phyloP scores from a whole-genome alignment of 108 stramenopile genomes.

The Cyclostephanos invisitatus region DNA sequence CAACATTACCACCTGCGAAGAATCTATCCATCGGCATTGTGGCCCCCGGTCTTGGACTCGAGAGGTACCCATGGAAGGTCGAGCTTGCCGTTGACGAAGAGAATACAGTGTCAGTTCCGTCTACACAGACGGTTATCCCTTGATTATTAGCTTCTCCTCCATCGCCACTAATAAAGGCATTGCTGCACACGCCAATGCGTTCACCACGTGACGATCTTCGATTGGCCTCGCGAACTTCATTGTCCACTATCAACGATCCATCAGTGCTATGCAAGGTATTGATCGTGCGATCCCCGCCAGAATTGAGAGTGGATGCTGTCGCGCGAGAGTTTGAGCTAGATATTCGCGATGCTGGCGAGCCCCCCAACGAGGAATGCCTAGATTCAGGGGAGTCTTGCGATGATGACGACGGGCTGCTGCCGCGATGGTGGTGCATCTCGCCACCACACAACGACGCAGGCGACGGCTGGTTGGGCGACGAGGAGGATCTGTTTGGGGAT shows the following conservation, averaged over 20 bases:
- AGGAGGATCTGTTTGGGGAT: conserved; percentile 9
- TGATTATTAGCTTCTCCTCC: conserved; percentile 12
- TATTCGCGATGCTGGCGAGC: conserved; percentile 13
- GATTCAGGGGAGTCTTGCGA: conserved; percentile 9
- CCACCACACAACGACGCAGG: neutral
- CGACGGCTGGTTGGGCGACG: neutral
- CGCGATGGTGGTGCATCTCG: neutral
- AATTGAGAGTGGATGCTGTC: conserved; percentile 14
- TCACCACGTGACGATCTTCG: conserved; percentile 10
- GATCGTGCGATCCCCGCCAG: conserved; percentile 14
- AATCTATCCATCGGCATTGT: conserved; percentile 28
- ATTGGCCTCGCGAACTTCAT: conserved; percentile 44
- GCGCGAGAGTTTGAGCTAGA: conserved; percentile 31
- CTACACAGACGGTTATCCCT: conserved; percentile 23
- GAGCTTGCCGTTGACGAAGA: conserved; percentile 45
- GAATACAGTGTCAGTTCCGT: conserved; percentile 41
- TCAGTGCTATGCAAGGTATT: conserved; percentile 8
- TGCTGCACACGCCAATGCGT: neutral
- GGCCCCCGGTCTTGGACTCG: conserved; percentile 36
- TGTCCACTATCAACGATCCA: conserved; percentile 12
- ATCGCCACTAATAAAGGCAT: neutral
- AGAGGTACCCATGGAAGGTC: conserved; percentile 16
- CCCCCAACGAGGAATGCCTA: conserved; percentile 9
- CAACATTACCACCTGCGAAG: conserved; percentile 34
- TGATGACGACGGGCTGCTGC: conserved; percentile 14